Percentiles rank a stretch among this genome's conserved stretches.
Conservation (phyloP, 176 grass and related monocot genomes). For the Canna indica region DNA sequence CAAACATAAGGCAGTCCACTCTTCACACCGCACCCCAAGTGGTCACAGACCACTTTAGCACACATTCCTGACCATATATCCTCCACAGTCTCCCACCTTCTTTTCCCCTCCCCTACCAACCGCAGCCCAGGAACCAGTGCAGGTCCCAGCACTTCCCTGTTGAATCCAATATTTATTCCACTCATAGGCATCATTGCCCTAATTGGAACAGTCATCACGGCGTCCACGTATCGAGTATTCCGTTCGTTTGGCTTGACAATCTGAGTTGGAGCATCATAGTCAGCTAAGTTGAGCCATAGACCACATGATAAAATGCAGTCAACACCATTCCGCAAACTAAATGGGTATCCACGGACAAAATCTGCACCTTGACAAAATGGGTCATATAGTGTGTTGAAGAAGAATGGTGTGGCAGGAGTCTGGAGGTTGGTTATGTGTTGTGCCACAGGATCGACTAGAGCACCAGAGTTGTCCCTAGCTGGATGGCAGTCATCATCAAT, state of each 20-base stretch:
- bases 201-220: slow-evolving; percentile 79
- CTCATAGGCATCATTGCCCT: slow-evolving; percentile 66
- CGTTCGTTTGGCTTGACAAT: slow-evolving; percentile 48
- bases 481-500: slow-evolving; percentile 61
- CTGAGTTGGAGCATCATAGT: slow-evolving; percentile 92
- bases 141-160: slow-evolving; percentile 63
- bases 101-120: slow-evolving; percentile 60
- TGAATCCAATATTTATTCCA: slow-evolving; percentile 91
- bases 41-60: slow-evolving; percentile 65
- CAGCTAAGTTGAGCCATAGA: slow-evolving; percentile 72
- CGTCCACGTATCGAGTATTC: slow-evolving; percentile 73
- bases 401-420: slow-evolving; percentile 34
- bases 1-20: slow-evolving; percentile 83
- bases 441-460: slow-evolving; percentile 49
- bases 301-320: slow-evolving; percentile 76
- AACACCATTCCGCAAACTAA: slow-evolving; percentile 61
- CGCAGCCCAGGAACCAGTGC: slow-evolving; percentile 62
- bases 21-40: slow-evolving; percentile 59
- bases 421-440: slow-evolving; percentile 75
- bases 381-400: slow-evolving; percentile 31
- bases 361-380: slow-evolving; percentile 70
- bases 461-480: slow-evolving; percentile 49
- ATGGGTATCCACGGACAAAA: slow-evolving; percentile 93
- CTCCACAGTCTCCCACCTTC: slow-evolving; percentile 80
- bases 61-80: slow-evolving; percentile 84